Conservation (phyloP, 1,284 basidiomycete genomes). For the Heterobasidion annosum region DNA sequence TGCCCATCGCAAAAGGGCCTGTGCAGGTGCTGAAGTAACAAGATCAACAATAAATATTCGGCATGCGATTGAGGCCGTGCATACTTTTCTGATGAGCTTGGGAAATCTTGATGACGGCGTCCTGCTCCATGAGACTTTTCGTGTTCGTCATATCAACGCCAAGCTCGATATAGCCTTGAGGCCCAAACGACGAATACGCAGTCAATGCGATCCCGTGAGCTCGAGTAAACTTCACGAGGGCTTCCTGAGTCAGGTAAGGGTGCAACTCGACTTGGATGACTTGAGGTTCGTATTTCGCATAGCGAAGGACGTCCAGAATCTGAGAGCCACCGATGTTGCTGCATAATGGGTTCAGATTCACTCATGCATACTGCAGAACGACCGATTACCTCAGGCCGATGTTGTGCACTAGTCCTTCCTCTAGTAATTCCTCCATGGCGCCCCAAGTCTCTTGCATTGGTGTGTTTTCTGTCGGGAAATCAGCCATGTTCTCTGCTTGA, state of each 20-base stretch:
- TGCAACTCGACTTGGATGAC: slow-evolving; percentile 75
- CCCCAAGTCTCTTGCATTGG: slow-evolving; percentile 71
- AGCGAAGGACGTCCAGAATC: slow-evolving; percentile 58
- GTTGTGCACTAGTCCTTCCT: slow-evolving; percentile 60
- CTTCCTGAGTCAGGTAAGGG: slow-evolving; percentile 67
- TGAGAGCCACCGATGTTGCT: slow-evolving; percentile 62
- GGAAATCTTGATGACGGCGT: slow-evolving; percentile 38
- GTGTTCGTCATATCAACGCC: slow-evolving; percentile 33
- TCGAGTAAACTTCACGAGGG: slow-evolving; percentile 51
- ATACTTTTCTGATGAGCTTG: slow-evolving; percentile 45
- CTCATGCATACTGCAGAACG: background rate
- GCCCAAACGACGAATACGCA: slow-evolving; percentile 74
- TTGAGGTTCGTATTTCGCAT: slow-evolving; percentile 62
- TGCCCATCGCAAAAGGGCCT: slow-evolving; percentile 72
- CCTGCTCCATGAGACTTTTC: slow-evolving; percentile 44
- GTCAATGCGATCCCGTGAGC: slow-evolving; percentile 60
- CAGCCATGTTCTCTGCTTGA: background rate
- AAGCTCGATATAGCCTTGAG: slow-evolving; percentile 61
- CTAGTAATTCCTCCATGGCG: slow-evolving; percentile 68
- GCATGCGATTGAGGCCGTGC: slow-evolving; percentile 12
- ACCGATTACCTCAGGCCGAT: slow-evolving; percentile 56
- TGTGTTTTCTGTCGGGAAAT: slow-evolving; percentile 38
- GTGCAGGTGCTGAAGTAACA: slow-evolving; percentile 38
- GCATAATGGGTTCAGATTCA: background rate
- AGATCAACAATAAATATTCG: slow-evolving; percentile 2